Conservation (phyloP, 306 rosid species). For the Ammopiptanthus mongolicus region DNA sequence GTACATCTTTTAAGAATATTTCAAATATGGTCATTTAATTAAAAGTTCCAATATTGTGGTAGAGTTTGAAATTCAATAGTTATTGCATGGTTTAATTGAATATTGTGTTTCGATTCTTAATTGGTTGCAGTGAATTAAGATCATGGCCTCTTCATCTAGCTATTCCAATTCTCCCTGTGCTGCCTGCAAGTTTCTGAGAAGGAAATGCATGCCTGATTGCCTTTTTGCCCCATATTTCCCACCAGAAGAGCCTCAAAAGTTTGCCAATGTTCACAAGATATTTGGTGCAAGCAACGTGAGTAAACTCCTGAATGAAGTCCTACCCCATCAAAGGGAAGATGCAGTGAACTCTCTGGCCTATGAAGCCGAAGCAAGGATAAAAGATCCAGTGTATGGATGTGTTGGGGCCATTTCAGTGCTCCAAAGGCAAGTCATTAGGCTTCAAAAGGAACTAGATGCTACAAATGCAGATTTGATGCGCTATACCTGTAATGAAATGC, state of each 20-base stretch:
- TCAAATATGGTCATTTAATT: background rate
- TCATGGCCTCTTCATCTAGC: conserved; percentile 65
- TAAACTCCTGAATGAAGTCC: conserved; percentile 74
- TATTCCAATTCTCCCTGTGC: conserved; percentile 84
- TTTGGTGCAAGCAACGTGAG: conserved; percentile 94
- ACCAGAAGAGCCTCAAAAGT: conserved; percentile 83
- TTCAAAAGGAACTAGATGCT: conserved; percentile 84
- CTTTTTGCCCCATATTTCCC: conserved; percentile 83
- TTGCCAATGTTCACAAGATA: conserved; percentile 81
- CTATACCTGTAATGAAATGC: conserved; percentile 35
- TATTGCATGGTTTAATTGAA: background rate
- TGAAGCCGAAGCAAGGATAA: conserved; percentile 89
- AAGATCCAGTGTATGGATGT: conserved; percentile 92
- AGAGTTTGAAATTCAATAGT: background rate
- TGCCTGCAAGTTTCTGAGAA: conserved; percentile 80
- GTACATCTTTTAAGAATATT: background rate
- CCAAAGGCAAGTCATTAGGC: conserved; percentile 67
- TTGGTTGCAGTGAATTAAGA: background rate
- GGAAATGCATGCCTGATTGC: conserved; percentile 82
- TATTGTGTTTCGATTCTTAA: background rate
- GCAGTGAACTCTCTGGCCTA: conserved; percentile 87
- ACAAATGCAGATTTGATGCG: conserved; percentile 72
- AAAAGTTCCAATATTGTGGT: background rate
- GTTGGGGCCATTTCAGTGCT: conserved; percentile 84
- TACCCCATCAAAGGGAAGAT: conserved; percentile 79